Percentiles rank a stretch among this genome's conserved stretches.
Conservation (phyloP, 257 asterid species). For the Lavandula angustifolia region DNA sequence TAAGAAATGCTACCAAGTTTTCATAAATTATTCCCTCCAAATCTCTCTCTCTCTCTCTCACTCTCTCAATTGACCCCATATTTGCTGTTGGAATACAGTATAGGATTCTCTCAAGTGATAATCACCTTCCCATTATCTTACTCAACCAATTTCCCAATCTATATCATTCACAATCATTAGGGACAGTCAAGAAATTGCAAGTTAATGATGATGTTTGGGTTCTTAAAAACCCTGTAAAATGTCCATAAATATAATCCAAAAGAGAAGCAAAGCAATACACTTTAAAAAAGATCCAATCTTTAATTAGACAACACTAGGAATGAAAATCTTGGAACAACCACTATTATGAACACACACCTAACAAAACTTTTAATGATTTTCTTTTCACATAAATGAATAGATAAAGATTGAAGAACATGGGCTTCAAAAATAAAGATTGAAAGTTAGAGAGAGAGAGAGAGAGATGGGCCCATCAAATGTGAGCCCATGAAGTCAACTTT, state of each 20-base stretch:
- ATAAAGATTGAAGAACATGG: conserved; percentile 28
- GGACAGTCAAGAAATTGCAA: not conserved
- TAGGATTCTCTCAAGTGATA: conserved; percentile 8
- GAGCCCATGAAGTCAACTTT: conserved; percentile 37
- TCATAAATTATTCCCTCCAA: conserved; percentile 36
- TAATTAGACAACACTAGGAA: conserved; percentile 5
- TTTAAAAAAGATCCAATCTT: conserved; percentile 16
- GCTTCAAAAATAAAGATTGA: not conserved
- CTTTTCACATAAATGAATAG: not conserved
- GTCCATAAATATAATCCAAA: not conserved
- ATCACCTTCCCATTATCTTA: conserved; percentile 8
- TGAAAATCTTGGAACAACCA: conserved; percentile 21
- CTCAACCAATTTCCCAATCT: not conserved
- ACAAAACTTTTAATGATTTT: not conserved
- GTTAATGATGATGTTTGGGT: conserved; percentile 9
- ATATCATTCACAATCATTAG: conserved; percentile 2
- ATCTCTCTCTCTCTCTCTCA: conserved; percentile 18
- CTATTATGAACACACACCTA: conserved; percentile 17
- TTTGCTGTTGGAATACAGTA: conserved; percentile 19
- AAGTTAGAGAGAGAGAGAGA: not conserved
- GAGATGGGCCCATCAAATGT: conserved; percentile 33
- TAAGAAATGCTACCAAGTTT: conserved; percentile 24
- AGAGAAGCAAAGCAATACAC: conserved; percentile 17
- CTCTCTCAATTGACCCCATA: conserved; percentile 6
- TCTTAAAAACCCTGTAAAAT: not conserved